phyloP scores from a whole-genome alignment of 2,329 filamentous ascomycete species.

The Colletotrichum plurivorum region DNA sequence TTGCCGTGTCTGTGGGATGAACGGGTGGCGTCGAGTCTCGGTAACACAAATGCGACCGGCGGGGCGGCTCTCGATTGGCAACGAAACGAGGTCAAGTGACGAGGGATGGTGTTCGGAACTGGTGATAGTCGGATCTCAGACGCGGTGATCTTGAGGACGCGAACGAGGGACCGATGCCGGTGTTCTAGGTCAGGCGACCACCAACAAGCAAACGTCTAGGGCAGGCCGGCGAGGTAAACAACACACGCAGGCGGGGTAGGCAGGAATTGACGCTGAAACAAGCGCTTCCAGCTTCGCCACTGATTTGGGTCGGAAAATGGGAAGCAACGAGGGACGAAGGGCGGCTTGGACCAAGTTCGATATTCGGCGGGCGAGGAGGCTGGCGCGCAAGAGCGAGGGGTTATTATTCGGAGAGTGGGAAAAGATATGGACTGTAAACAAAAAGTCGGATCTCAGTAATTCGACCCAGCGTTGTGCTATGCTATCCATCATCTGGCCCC shows the following conservation, averaged over 20 bases:
- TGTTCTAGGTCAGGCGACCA: conserved; percentile 35
- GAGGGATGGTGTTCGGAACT: conserved; percentile 14
- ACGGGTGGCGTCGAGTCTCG: conserved; percentile 36
- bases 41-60: conserved; percentile 32
- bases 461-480: conserved; percentile 15
- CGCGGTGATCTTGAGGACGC: conserved; percentile 23
- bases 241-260: conserved; percentile 36
- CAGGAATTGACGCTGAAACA: conserved; percentile 41
- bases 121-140: conserved; percentile 24
- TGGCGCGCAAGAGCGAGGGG: conserved; percentile 39
- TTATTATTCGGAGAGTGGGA: conserved; percentile 37
- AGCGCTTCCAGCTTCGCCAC: conserved; percentile 32
- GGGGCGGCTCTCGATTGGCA: conserved; percentile 11
- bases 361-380: conserved; percentile 26
- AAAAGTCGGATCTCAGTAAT: conserved; percentile 38
- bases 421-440: conserved; percentile 39
- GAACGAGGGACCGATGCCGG: conserved; percentile 21
- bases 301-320: conserved; percentile 22
- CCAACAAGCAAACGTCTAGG: conserved; percentile 9
- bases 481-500: not conserved
- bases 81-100: conserved; percentile 17
- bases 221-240: conserved; percentile 36
- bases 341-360: conserved; percentile 24
- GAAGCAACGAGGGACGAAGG: conserved; percentile 30
- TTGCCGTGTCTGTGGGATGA: conserved; percentile 23